These are phyloP conservation scores for Colletotrichum lentis DNA, from an alignment of 2,329 filamentous ascomycete species.

Conservation along the genomic window DNA sequence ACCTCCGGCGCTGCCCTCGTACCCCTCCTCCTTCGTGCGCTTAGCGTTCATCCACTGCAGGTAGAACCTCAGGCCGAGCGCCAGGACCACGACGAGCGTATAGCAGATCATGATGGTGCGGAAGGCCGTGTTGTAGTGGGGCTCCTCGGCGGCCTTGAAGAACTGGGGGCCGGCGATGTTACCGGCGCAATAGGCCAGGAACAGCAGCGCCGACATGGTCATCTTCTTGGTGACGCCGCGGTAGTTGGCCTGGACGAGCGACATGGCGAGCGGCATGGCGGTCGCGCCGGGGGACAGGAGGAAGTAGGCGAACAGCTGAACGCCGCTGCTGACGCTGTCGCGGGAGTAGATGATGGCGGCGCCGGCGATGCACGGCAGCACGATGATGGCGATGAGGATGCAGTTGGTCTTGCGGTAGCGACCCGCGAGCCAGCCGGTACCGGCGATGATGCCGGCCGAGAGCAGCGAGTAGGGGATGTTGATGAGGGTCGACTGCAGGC, in stretches of 20 bases:
- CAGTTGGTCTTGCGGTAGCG: conserved; percentile 61
- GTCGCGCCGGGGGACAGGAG: conserved; percentile 62
- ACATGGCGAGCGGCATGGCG: conserved; percentile 63
- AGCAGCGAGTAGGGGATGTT: conserved; percentile 67
- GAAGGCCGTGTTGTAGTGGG: conserved; percentile 63
- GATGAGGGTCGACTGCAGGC: conserved; percentile 63
- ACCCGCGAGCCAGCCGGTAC: conserved; percentile 60
- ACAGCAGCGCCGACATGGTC: conserved; percentile 64
- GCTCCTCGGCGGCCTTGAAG: conserved; percentile 59
- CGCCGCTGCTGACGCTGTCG: conserved; percentile 49
- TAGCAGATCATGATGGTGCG: conserved; percentile 66
- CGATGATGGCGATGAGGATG: conserved; percentile 58
- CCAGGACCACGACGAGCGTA: conserved; percentile 56
- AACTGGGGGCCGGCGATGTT: conserved; percentile 66
- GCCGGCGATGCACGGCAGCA: conserved; percentile 61
- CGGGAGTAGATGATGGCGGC: conserved; percentile 62
- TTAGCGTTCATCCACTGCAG: conserved; percentile 55
- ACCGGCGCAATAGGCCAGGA: conserved; percentile 63
- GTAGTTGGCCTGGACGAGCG: conserved; percentile 64
- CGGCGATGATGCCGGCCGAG: conserved; percentile 56
- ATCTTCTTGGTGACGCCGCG: conserved; percentile 68
- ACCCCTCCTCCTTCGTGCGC: conserved; percentile 54
- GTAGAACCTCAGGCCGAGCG: conserved; percentile 56
- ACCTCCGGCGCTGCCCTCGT: conserved; percentile 54
- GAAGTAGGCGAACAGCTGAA: conserved; percentile 66